Base-by-base conservation (phyloP, 352 stramenopile genomes). In the Phytophthora cajani region DNA sequence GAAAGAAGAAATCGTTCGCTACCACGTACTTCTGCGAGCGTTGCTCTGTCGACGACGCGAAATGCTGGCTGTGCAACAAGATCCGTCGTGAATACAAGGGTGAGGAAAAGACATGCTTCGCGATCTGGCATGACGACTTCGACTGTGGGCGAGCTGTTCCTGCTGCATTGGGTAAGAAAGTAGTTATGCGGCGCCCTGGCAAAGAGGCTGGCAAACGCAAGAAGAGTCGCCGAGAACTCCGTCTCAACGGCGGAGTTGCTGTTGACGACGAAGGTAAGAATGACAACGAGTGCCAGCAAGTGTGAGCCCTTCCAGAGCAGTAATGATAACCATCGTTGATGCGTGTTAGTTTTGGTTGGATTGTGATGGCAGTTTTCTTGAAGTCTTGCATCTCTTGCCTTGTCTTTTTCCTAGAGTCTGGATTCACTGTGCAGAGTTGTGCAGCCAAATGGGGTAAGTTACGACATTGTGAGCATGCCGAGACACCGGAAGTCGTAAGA, bases 101-200 rank as follows among this genome's bases (percentile, higher is more conserved):
- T 14, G 36, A 38, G 8, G 36, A 38, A 5, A 61, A 61, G 19
- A 73, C 64, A 0, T 77, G 70, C 32, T 77, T 77, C 25, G 47
- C 67, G n/a, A 68, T 77, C 3, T 73, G 64, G 70, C 64, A 73
- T 27, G 70, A 73, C 38, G 70, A 77, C 42, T 77, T 73, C 27
- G 50, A 60, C 17, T 27, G 16, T 7, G 51, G 62, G 10, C 33
- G 58, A 23, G 12, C 1, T 12, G 71, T 68, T 40, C 59, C 69
- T 8, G 10, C 27, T 30, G 23, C 7, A 16, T 7, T 64, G 17
- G 58, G 58, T 8, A 64, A 56, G 11, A 54, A 55, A 5, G 30
- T 77, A 5, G 70, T 77, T 12, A 17, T 77, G n/a, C 59, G 64
- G 2, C 59, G 69, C 10, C 54, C 69, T 2, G 50, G 49, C 2